A percentile compares a stretch with the other conserved stretches of the same genome.
Evolutionary conservation across 1,284 basidiomycete genomes (phyloP).

Genomic region (Marasmius tenuissimus): DNA sequence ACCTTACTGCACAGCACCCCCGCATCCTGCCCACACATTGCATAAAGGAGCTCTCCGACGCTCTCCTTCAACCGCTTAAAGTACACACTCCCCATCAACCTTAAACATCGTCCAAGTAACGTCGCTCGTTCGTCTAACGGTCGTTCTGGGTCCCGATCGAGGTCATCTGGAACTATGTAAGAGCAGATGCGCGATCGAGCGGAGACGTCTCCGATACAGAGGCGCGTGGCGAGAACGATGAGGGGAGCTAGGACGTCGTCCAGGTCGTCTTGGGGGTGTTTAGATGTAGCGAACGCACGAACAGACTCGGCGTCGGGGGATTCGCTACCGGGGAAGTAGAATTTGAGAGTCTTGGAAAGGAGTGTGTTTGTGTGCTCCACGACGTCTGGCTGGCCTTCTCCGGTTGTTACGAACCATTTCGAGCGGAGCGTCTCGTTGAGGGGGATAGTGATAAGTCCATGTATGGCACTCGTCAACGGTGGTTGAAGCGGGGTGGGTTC

Average conservation of each 20-base stretch:
- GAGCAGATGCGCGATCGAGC: conserved; percentile 58
- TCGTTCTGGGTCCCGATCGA: conserved; percentile 65
- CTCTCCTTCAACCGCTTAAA: conserved; percentile 71
- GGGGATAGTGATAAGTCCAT: conserved; percentile 72
- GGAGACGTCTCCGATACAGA: conserved; percentile 62
- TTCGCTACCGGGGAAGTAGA: conserved; percentile 52
- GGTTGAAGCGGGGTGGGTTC: conserved; percentile 60
- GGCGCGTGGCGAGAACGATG: conserved; percentile 51
- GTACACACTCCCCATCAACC: conserved; percentile 75
- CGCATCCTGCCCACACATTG: conserved; percentile 73
- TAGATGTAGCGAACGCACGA: conserved; percentile 30
- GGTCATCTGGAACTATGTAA: conserved; percentile 68
- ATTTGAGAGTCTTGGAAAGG: conserved; percentile 57
- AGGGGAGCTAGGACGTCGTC: conserved; percentile 52
- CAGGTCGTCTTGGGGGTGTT: conserved; percentile 37
- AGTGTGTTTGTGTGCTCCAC: conserved; percentile 65
- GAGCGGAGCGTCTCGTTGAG: conserved; percentile 51
- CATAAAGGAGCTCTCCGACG: conserved; percentile 85
- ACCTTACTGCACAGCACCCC: conserved; percentile 8
- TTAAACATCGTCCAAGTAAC: conserved; percentile 74
- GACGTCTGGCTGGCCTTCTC: conserved; percentile 38
- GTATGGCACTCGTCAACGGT: conserved; percentile 74
- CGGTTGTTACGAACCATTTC: conserved; percentile 44
- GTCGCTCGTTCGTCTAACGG: conserved; percentile 73
- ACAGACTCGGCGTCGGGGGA: conserved; percentile 56